phyloP scores from a whole-genome alignment of 73 alveolate species.

The Tetrahymena malaccensis region DNA sequence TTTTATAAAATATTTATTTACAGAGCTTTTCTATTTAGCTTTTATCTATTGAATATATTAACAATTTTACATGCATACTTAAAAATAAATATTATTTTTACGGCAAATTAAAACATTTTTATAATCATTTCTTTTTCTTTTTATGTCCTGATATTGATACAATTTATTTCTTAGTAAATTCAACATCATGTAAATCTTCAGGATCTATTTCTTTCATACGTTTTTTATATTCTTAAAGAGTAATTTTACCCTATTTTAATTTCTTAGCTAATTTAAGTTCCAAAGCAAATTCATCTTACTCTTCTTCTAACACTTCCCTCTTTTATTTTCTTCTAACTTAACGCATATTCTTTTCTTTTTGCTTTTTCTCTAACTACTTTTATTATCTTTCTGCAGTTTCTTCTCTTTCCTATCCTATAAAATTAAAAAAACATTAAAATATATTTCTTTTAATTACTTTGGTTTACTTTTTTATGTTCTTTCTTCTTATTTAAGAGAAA shows the following conservation, averaged over 20 bases:
- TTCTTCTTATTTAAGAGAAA: conserved; percentile 37
- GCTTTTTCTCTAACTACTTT: conserved; percentile 54
- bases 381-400: conserved; percentile 46
- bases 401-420: conserved; percentile 57
- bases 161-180: neutral
- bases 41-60: too few species aligned
- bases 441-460: conserved; percentile 47
- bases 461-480: conserved; percentile 55
- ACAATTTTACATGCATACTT: too few species aligned
- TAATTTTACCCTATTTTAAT: conserved; percentile 80
- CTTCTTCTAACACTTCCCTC: conserved; percentile 53
- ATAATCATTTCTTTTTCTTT: neutral
- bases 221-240: conserved; percentile 59
- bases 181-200: conserved; percentile 19
- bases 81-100: neutral
- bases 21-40: too few species aligned
- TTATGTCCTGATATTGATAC: neutral
- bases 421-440: neutral
- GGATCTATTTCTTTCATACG: conserved; percentile 22
- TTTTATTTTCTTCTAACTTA: conserved; percentile 70
- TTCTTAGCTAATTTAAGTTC: conserved; percentile 78
- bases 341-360: conserved; percentile 61
- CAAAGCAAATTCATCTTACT: conserved; percentile 79
- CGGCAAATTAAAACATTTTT: neutral
- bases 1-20: too few species aligned